Base-by-base conservation (phyloP, 192 early-diverging fungal species). In the Backusella liffmaniae region DNA sequence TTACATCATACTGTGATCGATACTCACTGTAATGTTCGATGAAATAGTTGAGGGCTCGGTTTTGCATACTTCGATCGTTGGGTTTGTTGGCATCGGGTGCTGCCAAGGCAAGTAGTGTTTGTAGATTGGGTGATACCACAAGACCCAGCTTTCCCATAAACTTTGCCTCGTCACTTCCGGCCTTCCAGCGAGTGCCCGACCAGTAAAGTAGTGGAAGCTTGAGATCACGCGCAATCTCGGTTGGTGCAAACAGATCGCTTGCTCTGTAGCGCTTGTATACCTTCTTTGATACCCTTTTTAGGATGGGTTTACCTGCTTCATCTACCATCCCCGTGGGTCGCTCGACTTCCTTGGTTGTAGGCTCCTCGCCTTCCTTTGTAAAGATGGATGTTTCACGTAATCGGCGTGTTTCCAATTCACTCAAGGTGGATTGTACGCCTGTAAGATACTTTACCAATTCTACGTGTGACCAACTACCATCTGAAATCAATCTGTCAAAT, bases 391-490 rank as follows among this genome's bases (percentile, higher is more conserved):
- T 92, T 1, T 85, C 79, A 59, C 86, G 80, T 42, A 97, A 80
- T 44, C 88, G 84, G 4, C 78, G 79, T 34, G 88, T 79, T 73
- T 97, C 96, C 4, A 78, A 70, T 5, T 77, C 74, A 9, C 87
- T 89, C 9, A 97, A 72, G 30, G 91, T 90, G 41, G 83, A 79
- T 67, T 91, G 87, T 51, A 94, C 86, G 0, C 88, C 86, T 0
- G 90, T 86, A n/a, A 97, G 83, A 77, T 96, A 97, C 75, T 94
- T 96, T 26, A 93, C 81, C 3, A 97, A 83, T 77, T 94, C 90
- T 26, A 92, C 85, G 76, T 96, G 93, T 68, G 95, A 92, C 94
- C 93, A 97, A 68, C 90, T 91, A 35, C 94, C 87, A 18, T 89
- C 87, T 56, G 86, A 87, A 59, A 86, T 80, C 39, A 97, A 83